Evolutionary conservation across 2,329 filamentous ascomycete genomes (phyloP).

Genomic region (Celoporthe dispersa): DNA sequence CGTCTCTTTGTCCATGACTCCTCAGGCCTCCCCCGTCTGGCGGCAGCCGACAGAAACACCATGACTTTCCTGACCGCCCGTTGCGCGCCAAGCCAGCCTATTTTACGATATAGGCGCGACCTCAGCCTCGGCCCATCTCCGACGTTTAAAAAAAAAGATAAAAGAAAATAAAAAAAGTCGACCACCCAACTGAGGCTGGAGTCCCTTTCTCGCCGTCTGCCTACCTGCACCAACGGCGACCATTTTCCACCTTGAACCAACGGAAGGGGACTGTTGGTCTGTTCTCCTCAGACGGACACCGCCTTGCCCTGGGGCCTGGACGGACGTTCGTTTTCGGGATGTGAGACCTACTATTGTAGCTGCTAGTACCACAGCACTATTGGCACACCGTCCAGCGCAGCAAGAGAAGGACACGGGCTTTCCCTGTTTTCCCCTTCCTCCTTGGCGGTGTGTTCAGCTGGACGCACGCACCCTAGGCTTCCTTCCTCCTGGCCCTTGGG

Average conservation of each 20-base stretch:
- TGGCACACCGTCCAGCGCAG: too few relatives aligned
- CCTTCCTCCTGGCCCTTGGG: not conserved
- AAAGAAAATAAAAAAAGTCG: too few relatives aligned
- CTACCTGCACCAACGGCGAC: not conserved
- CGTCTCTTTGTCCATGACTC: too few relatives aligned
- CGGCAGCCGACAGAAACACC: not conserved
- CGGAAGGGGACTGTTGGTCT: not conserved
- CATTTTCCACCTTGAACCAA: not conserved
- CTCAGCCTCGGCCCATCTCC: conserved; percentile 7
- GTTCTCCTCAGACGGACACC: not conserved
- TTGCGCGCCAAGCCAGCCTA: not conserved
- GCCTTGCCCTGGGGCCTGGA: not conserved
- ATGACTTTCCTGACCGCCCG: not conserved
- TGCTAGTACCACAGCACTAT: not conserved
- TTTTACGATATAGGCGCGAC: not conserved
- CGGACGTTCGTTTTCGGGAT: not conserved
- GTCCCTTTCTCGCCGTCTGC: not conserved
- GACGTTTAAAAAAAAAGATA: too few relatives aligned
- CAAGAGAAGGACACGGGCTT: not conserved
- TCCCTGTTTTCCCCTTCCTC: too few relatives aligned
- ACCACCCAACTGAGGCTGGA: not conserved
- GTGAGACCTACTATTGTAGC: not conserved
- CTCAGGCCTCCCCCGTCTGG: not conserved
- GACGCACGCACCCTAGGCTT: not conserved
- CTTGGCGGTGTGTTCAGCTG: not conserved